Conservation (phyloP, 768 basidiomycete genomes). For the Lactarius psammicola region DNA sequence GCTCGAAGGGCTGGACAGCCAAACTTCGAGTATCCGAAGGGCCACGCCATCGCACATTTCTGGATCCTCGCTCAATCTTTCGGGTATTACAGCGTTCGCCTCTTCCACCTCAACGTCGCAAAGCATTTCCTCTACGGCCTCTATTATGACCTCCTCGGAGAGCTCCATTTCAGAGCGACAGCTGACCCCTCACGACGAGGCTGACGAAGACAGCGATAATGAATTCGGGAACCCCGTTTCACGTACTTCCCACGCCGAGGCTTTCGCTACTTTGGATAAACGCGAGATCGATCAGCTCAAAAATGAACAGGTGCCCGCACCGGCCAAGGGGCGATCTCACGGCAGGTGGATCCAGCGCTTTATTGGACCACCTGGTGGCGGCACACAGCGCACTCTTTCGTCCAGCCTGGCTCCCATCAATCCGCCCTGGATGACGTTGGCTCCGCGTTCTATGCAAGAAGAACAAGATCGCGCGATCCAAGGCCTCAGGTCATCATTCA, state of each 20-base stretch:
- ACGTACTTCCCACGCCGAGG: constrained; percentile 39
- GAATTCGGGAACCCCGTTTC: constrained; percentile 32
- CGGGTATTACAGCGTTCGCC: neutral
- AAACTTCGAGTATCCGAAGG: neutral
- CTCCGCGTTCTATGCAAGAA: constrained; percentile 64
- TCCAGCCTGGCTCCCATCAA: constrained; percentile 36
- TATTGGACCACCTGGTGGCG: constrained; percentile 24
- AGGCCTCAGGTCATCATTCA: constrained; percentile 72
- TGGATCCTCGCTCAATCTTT: neutral
- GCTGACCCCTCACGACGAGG: constrained; percentile 17
- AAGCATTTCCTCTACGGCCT: neutral
- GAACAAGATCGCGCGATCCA: constrained; percentile 65
- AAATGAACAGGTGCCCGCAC: constrained; percentile 18
- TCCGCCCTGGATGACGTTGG: constrained; percentile 65
- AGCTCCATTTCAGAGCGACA: constrained; percentile 8
- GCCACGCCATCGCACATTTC: neutral
- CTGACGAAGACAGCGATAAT: constrained; percentile 18
- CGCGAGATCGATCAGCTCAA: constrained; percentile 32
- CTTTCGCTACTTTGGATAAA: constrained; percentile 37
- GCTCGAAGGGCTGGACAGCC: constrained; percentile 18
- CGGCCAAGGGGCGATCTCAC: constrained; percentile 12
- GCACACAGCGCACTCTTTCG: constrained; percentile 27
- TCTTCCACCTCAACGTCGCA: neutral
- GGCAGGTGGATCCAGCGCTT: constrained; percentile 24
- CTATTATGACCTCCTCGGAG: neutral